Evolutionary conservation across 768 basidiomycete species (phyloP).

Genomic region (Boletus sensibilis): DNA sequence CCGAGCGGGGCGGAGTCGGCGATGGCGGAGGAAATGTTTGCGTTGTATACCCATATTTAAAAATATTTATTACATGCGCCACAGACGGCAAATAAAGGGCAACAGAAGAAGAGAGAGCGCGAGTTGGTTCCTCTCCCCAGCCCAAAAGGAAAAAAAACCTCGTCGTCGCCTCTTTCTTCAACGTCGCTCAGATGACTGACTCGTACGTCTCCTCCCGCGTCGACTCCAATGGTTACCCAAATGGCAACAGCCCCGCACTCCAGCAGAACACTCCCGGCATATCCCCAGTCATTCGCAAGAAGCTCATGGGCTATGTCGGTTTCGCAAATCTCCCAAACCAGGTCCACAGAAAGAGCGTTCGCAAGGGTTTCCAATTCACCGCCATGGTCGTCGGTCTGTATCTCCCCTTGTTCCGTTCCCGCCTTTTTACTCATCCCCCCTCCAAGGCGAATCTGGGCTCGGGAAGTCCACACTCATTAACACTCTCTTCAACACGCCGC

Average conservation of each 20-base stretch:
- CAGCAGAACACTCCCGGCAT: conserved; percentile 33
- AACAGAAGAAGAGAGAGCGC: conserved; percentile 6
- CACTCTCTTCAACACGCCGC: conserved; percentile 95
- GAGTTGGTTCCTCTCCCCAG: conserved; percentile 39
- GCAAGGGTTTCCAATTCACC: conserved; percentile 99
- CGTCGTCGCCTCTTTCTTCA: conserved; percentile 25
- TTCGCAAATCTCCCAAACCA: conserved; percentile 99
- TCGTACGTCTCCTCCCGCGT: conserved; percentile 66
- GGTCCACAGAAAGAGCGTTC: conserved; percentile 96
- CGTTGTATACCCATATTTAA: conserved; percentile 37
- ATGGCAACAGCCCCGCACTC: conserved; percentile 65
- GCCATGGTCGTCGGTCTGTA: conserved; percentile 97
- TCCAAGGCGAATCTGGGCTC: conserved; percentile 89
- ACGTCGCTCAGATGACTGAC: conserved; percentile 62
- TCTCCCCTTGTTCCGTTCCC: conserved; percentile 16
- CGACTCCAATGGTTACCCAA: conserved; percentile 63
- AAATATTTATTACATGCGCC: conserved; percentile 24
- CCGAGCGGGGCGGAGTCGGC: neutral
- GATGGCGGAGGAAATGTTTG: conserved; percentile 38
- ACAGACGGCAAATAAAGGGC: conserved; percentile 37
- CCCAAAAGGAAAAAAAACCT: conserved; percentile 48
- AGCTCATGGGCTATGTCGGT: conserved; percentile 92
- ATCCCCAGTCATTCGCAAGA: conserved; percentile 68
- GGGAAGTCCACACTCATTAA: conserved; percentile 99
- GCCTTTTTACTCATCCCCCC: conserved; percentile 4